Base-by-base conservation (phyloP, 208 protist species). In the Porcisia hertigi region DNA sequence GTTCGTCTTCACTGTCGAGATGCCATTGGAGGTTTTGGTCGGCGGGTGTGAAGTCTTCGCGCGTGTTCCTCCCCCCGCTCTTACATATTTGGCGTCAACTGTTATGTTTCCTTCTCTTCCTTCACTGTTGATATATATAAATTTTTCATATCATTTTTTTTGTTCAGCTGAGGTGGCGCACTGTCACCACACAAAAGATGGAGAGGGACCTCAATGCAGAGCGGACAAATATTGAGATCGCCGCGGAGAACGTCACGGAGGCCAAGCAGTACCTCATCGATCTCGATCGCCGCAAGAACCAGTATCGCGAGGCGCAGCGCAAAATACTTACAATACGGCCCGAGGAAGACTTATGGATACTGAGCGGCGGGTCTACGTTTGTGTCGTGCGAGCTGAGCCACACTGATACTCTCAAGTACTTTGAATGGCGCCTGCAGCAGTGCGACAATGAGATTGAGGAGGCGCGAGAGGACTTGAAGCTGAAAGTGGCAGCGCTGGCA, bases 321-420 rank as follows among this genome's bases (percentile, higher is more conserved):
- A 83, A 79, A 52, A 73, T 96, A 9, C 75, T 87, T 18, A 79
- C 87, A 47, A 79, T 41, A 6, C 73, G 55, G 23, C 78, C 70
- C 2, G 77, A 88, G 57, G 92, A 94, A 20, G 81, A 92, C 41
- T 16, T 94, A 9, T 97, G 87, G 86, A 57, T 97, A 18, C 84
- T 97, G 6, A 93, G 92, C 72, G 88, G 86, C 60, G 90, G 87
- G 14, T 90, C 85, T 52, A 93, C 91, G 16, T 95, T 97, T 82
- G 92, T 97, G 11, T 85, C 74, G 20, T 93, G 89, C 55, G 86
- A 94, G 69, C 75, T 97, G 45, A 76, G 74, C 65, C 73, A 83
- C 73, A 39, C 73, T 34, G 84, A 83, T 45, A 92, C 89, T 20
- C 73, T 94, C 12, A 73, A 79, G 67, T 95, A 84, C 75, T 79